Base-by-base conservation (phyloP, 306 rosid genomes). In the Vigna angularis region DNA sequence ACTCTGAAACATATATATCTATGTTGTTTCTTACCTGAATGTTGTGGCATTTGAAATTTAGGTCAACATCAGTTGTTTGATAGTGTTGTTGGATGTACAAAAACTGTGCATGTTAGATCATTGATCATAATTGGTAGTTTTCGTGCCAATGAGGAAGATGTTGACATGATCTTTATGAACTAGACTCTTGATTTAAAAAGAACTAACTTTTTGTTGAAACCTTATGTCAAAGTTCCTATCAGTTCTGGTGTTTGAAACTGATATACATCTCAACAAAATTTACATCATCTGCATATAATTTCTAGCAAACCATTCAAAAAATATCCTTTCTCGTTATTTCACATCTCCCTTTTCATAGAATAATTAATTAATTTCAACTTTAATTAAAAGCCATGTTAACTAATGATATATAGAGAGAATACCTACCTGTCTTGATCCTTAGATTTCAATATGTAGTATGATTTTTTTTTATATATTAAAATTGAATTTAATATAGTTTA, bases 201-300 rank as follows among this genome's bases (percentile, higher is more conserved):
- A 57, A 30, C 55, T 57, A 55, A 55, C 40, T 40, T 75, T 57
- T 74, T 47, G 84, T 74, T 81, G 76, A 49, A 74, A 81, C 76
- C 76, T 74, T 47, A 0, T 81, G 76, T 81, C 87, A 83, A 79
- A 62, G 71, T 68, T 53, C 34, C 65, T 17, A 36, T 79, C 81
- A 53, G 24, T 62, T 74, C 67, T 63, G 79, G 79, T 77, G 79
- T 44, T 34, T 58, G 67, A 67, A 70, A 74, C 6, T 30, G 57
- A 79, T 11, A 42, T 57, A 61, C 34, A 49, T 34, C 49, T 48
- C 72, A 59, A 75, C 58, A 49, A 74, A 42, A 73, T 20, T 66
- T 20, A 44, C 7, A 44, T 42, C 51, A 61, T 59, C 57, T 9
- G 55, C 5, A 59, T n/a, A 22, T 10, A 49, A 6, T 4, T 11